phyloP scores from a whole-genome alignment of 208 protist species.

The Wallacemonas sp. region DNA sequence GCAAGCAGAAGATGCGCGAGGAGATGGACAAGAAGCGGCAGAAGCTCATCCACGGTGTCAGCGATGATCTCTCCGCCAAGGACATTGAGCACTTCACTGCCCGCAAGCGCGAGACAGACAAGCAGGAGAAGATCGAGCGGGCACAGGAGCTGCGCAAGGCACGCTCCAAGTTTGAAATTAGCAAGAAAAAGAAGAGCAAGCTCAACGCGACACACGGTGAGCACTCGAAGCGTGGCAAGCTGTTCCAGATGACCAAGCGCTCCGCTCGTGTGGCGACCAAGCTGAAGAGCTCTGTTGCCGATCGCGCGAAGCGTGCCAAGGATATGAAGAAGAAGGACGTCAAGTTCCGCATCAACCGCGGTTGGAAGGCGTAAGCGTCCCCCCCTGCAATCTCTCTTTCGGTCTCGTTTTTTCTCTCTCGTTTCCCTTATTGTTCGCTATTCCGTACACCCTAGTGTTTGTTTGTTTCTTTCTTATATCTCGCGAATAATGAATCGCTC shows the following conservation, averaged over 20 bases:
- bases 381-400: background rate
- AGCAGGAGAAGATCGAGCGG: conserved; percentile 83
- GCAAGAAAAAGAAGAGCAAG: conserved; percentile 91
- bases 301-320: conserved; percentile 73
- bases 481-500: too few relatives aligned
- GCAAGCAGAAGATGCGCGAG: conserved; percentile 72
- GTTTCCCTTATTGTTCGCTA: conserved; percentile 10
- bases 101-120: conserved; percentile 73
- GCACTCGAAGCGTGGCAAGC: conserved; percentile 88
- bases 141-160: conserved; percentile 80
- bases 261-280: conserved; percentile 84
- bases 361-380: conserved; percentile 81
- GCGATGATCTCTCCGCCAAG: conserved; percentile 67
- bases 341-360: conserved; percentile 92
- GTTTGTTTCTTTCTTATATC: too few relatives aligned
- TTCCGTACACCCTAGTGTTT: too few relatives aligned
- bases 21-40: conserved; percentile 50
- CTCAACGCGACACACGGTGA: conserved; percentile 86
- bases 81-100: conserved; percentile 90
- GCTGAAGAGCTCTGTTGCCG: conserved; percentile 77
- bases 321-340: conserved; percentile 93
- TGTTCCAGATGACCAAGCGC: conserved; percentile 92
- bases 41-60: conserved; percentile 81
- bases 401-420: background rate
- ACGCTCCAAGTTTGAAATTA: conserved; percentile 85